Evolutionary conservation across 331 rosid species (phyloP).

Genomic region (Quercus lobata): DNA sequence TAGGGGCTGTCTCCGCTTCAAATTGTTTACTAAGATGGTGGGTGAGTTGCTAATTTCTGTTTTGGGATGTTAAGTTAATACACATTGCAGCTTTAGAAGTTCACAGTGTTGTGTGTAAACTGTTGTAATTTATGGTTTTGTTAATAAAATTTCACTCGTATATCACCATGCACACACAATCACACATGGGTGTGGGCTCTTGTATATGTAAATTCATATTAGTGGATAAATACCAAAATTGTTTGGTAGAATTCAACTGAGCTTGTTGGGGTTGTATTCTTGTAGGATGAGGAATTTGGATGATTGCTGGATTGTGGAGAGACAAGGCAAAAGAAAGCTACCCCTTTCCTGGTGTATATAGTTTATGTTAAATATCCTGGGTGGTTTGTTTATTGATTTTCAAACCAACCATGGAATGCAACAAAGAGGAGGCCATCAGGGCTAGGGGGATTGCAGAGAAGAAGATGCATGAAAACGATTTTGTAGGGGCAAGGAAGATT

Average conservation of each 20-base stretch:
- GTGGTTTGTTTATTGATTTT: conserved; percentile 22
- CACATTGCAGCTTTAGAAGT: not conserved
- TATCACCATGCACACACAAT: not conserved
- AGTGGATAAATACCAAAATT: conserved; percentile 1
- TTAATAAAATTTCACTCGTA: too few species aligned
- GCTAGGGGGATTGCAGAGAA: conserved; percentile 70
- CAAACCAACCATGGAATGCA: conserved; percentile 76
- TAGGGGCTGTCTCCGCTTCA: not conserved
- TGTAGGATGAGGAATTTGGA: conserved; percentile 34
- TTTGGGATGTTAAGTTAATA: not conserved
- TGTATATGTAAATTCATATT: not conserved
- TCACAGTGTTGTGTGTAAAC: too few species aligned
- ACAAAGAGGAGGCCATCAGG: conserved; percentile 80
- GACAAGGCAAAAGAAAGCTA: not conserved
- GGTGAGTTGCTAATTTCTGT: not conserved
- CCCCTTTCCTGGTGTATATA: not conserved
- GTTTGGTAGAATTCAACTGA: conserved; percentile 18
- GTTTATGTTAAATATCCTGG: not conserved
- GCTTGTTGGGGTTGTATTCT: not conserved
- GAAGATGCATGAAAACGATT: conserved; percentile 58
- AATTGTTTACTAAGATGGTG: conserved; percentile 1
- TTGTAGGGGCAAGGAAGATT: conserved; percentile 67
- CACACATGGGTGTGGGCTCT: not conserved
- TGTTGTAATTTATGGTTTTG: too few species aligned
- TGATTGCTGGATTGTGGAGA: conserved; percentile 6